Evolutionary conservation across 805 yeast genomes (phyloP), one percentile per base, ranked within the genome.

Genomic region (Starmerella floricola): DNA sequence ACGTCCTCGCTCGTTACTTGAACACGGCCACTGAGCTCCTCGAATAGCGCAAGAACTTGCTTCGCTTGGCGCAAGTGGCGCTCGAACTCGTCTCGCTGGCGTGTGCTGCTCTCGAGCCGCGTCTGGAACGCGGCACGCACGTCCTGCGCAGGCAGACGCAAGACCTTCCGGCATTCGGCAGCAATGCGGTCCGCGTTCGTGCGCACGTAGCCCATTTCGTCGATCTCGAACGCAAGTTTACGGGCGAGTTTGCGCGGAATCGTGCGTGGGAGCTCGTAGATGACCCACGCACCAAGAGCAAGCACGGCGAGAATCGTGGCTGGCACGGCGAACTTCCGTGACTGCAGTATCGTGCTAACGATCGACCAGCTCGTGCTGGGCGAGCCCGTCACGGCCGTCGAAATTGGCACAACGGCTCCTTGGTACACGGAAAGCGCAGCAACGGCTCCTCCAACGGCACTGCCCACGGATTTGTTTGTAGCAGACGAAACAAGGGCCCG

Each of bases 181-280:
- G 94, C 69, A 6, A 91, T 73, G 46, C 98, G 69, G 36, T 70
- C 72, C 1, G 95, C 76, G 57, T 87, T 88, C 34, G 67, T 54
- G 52, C 81, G 91, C 11, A 82, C 76, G 54, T 86, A 91, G 46
- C 87, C 95, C 51, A 76, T 61, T 13, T 71, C 73, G 32, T 67
- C 67, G 27, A 91, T 65, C 54, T 79, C 80, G 6, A 56, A 56
- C 48, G 72, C 73, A 50, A 88, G 72, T 60, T 81, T 84, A 36
- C 70, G 67, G 0, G 91, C 85, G 45, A 85, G 71, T 44, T 86
- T 86, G 50, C 85, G 68, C 16, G 95, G 93, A 53, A 84, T 75
- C 0, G 96, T 94, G 53, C 79, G 74, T 2, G 96, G 96, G 12
- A 93, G 74, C 59, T 91, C 97, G 45, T 69, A 67, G 16, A 85